Evolutionary conservation across 345 rosid species (phyloP).

Genomic region (Isatis tinctoria): DNA sequence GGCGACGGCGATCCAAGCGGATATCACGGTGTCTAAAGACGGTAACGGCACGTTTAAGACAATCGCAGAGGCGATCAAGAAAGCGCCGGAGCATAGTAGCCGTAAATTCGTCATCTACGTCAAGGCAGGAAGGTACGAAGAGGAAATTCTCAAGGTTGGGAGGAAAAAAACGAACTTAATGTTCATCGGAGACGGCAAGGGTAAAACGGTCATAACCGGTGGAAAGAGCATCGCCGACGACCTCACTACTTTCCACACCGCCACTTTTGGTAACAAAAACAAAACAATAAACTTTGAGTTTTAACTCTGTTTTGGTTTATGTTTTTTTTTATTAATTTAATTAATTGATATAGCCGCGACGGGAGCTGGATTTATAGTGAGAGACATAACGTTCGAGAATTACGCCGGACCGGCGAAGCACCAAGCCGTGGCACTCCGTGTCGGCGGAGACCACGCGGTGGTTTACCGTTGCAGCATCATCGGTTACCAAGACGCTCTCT

Average conservation of each 20-base stretch:
- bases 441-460: conserved; percentile 94
- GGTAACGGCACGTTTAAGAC: conserved; percentile 82
- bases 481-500: conserved; percentile 91
- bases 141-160: conserved; percentile 65
- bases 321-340: background rate
- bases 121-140: conserved; percentile 94
- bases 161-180: conserved; percentile 82
- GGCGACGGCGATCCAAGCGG: conserved; percentile 57
- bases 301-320: background rate
- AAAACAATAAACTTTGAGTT: accelerated
- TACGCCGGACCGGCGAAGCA: conserved; percentile 91
- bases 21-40: conserved; percentile 71
- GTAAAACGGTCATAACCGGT: conserved; percentile 72
- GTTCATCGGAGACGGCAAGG: conserved; percentile 94
- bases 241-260: conserved; percentile 88
- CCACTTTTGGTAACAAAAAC: conserved; percentile 65
- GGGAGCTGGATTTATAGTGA: conserved; percentile 84
- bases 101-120: conserved; percentile 77
- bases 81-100: conserved; percentile 64
- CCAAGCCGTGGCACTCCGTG: conserved; percentile 92
- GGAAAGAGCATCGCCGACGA: conserved; percentile 52
- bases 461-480: conserved; percentile 69
- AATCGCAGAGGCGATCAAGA: conserved; percentile 87
- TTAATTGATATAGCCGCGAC: conserved; percentile 63
- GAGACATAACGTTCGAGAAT: conserved; percentile 91